Evolutionary conservation across 106 monocot genomes (phyloP).

Genomic region (Phalaenopsis equestris): DNA sequence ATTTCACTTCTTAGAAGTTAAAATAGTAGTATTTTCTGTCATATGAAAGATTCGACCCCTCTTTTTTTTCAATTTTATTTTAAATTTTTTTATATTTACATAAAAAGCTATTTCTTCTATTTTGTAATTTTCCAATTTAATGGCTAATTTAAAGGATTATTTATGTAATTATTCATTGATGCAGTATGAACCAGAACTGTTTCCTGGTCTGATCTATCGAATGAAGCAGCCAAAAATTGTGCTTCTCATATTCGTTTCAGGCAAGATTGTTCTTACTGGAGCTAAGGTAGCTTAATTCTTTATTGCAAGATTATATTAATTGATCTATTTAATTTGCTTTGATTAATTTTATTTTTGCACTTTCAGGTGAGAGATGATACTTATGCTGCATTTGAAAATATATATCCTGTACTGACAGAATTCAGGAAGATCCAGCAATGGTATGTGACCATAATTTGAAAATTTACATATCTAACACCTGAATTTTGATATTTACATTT

Average conservation of each 20-base stretch:
- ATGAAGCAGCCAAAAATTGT: conserved; percentile 72
- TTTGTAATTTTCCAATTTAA: background rate
- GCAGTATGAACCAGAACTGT: conserved; percentile 75
- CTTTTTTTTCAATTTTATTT: background rate
- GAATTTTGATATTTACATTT: background rate
- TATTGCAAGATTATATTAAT: background rate
- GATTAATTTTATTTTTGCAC: background rate
- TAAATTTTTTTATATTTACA: background rate
- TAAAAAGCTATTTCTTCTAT: background rate
- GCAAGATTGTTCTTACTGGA: conserved; percentile 77
- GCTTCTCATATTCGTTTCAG: conserved; percentile 63
- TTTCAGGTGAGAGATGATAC: conserved; percentile 52
- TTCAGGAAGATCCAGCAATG: conserved; percentile 46
- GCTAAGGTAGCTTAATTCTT: conserved; percentile 39
- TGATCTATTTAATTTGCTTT: background rate
- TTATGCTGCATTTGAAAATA: conserved; percentile 56
- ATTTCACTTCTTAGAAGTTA: too few species aligned
- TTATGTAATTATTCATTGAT: conserved; percentile 4
- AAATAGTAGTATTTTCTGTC: too few species aligned
- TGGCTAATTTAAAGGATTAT: background rate
- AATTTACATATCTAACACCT: background rate
- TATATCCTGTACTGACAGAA: conserved; percentile 51
- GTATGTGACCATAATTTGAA: conserved; percentile 13
- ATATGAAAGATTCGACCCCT: too few species aligned
- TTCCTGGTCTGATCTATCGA: conserved; percentile 65